Base-by-base conservation (phyloP, 805 yeast genomes). In the Candida rishiriensis region DNA sequence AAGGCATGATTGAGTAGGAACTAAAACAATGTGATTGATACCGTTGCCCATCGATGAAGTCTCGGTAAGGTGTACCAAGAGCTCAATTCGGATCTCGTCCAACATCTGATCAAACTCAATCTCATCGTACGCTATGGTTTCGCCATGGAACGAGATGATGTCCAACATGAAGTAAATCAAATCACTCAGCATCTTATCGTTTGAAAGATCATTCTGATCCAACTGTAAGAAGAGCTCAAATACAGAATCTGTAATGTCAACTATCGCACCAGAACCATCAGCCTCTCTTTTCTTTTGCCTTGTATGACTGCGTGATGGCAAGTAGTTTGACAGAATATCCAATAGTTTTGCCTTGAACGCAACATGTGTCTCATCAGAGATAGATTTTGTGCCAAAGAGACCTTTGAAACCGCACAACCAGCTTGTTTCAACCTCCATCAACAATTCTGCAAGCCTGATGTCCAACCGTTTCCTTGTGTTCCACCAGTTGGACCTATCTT, bases 361-460 rank as follows among this genome's bases (percentile, higher is more conserved):
- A 3, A 43, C 44, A 12, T 70, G 51, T 8, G 52, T 52, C 0
- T 49, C 54, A 10, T 50, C 43, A 13, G 68, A 60, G 1, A 65
- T 50, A 2, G 53, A 52, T 9, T 49, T 49, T 1, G 66, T 64
- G 34, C 69, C 65, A 56, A 90, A 83, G 2, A 88, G 56, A 0
- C 89, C 82, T 41, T 66, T 66, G 51, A 88, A 85, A 0, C 91
- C 95, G 12, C 91, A 88, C 32, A 91, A 65, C 90, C 97, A 87
- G 43, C 68, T 65, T 17, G 61, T 60, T 43, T 88, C 91, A 9
- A 87, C 73, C 29, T 68, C 68, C 1, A 59, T 54, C n/a, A 91
- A 58, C n/a, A 89, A 61, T 1, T 60, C 61, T 34, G 72, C 60
- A 41, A 91, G 56, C 38, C 73, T 62, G 10, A 67, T 59, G 60